Evolutionary conservation across 352 stramenopile species (phyloP), one percentile per base, ranked within the genome.

Genomic region (Phytophthora rubi): DNA sequence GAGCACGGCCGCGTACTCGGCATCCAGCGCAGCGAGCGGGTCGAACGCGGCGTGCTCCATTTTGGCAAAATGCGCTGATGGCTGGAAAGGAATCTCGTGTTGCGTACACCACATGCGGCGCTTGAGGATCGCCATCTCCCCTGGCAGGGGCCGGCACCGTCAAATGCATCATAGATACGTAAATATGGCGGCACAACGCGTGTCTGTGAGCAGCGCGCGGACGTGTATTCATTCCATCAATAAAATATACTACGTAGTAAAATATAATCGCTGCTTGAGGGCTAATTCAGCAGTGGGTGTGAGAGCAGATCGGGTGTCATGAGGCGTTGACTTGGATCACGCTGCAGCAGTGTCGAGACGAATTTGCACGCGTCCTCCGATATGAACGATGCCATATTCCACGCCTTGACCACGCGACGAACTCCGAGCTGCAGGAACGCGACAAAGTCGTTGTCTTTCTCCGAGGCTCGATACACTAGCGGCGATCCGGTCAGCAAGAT

Each of bases 1-100:
- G 45, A 92, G 13, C 7, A 91, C 80, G 7, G 77, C 76, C 16
- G 77, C 81, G 62, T 92, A 92, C 62, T 92, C 85, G 53, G 78
- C 81, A 18, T 92, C 85, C 1, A 92, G 73, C 61, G 63, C 53
- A 47, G 70, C 80, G 2, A 92, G 76, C 58, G 79, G 82, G 64
- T 92, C 84, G 44, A 80, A 75, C 21, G 59, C 55, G 21, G 65
- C 21, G 28, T 69, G 65, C 30, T 79, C 73, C 71, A 86, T 75
- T 53, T 62, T 61, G 44, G 18, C 18, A 18, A 21, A 51, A 45
- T 45, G 42, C 23, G 10, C 21, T 60, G 45, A 52, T 23, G 35
- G 32, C 45, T 47, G 30, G 18, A 18, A 47, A 6, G 39, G 12
- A 23, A 48, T 48, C 33, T 49, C 23, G 7, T 30, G 35, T 60